Conservation (phyloP, 169 alveolate species). For the Babesia gibsoni region DNA sequence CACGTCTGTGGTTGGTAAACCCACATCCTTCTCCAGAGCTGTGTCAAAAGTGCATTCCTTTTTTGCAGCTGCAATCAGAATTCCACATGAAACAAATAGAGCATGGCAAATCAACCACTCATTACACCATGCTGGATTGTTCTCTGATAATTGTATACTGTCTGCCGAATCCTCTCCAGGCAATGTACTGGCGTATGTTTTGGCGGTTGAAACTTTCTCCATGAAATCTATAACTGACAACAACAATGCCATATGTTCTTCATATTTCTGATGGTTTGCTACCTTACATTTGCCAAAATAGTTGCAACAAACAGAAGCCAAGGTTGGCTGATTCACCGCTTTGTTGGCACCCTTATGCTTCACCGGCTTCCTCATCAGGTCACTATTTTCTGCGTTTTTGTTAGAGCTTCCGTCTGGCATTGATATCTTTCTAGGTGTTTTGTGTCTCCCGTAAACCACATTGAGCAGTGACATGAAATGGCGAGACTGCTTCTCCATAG, state of each 20-base stretch:
- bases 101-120: conserved; percentile 32
- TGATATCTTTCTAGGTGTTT: neutral
- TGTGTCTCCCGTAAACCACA: neutral
- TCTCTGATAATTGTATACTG: neutral
- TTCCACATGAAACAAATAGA: neutral
- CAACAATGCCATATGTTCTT: conserved; percentile 5
- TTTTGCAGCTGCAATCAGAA: neutral
- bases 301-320: neutral
- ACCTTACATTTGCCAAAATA: neutral
- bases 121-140: conserved; percentile 2
- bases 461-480: conserved; percentile 11
- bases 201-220: conserved; percentile 19
- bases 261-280: neutral
- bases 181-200: conserved; percentile 9
- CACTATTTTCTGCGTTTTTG: no score
- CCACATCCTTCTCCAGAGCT: no score
- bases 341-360: neutral
- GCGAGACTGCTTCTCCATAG: neutral
- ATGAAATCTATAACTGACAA: neutral
- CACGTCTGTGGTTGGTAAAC: no score
- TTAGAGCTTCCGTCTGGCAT: no score
- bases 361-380: neutral
- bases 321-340: neutral
- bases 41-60: no score
- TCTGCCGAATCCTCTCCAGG: neutral